A percentile compares a stretch with the other conserved stretches of the same genome.
phyloP scores from a whole-genome alignment of 257 asterid species.

The Mentha longifolia region DNA sequence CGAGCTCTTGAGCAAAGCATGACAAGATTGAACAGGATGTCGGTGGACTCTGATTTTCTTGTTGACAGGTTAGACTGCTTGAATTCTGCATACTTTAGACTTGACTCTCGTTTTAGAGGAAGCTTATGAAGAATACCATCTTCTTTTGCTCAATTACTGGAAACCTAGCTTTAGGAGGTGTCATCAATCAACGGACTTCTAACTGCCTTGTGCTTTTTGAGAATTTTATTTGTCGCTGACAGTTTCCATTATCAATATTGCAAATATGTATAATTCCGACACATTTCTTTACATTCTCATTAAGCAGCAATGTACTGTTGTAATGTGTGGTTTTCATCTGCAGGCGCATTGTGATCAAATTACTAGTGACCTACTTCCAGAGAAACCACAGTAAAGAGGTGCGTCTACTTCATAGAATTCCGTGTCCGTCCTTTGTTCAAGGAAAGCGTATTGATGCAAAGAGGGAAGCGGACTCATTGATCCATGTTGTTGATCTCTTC shows the following conservation, averaged over 20 bases:
- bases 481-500: constrained; percentile 20
- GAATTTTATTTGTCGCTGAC: background rate
- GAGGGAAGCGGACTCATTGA: background rate
- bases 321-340: constrained; percentile 30
- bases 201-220: background rate
- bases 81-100: constrained; percentile 11
- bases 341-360: constrained; percentile 98
- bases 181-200: constrained; percentile 4
- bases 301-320: background rate
- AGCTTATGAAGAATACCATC: background rate
- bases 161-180: constrained; percentile 11
- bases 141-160: constrained; percentile 3
- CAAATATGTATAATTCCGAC: background rate
- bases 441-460: constrained; percentile 13
- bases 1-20: constrained; percentile 97
- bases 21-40: constrained; percentile 98
- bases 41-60: constrained; percentile 92
- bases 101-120: constrained; percentile 6
- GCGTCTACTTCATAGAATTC: constrained; percentile 18
- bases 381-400: constrained; percentile 99
- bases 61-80: constrained; percentile 81
- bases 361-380: constrained; percentile 95
- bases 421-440: background rate
- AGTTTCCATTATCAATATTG: background rate
- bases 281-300: background rate